Conservation (phyloP, 139 green algal genomes). For the Auxenochlorella protothecoides region DNA sequence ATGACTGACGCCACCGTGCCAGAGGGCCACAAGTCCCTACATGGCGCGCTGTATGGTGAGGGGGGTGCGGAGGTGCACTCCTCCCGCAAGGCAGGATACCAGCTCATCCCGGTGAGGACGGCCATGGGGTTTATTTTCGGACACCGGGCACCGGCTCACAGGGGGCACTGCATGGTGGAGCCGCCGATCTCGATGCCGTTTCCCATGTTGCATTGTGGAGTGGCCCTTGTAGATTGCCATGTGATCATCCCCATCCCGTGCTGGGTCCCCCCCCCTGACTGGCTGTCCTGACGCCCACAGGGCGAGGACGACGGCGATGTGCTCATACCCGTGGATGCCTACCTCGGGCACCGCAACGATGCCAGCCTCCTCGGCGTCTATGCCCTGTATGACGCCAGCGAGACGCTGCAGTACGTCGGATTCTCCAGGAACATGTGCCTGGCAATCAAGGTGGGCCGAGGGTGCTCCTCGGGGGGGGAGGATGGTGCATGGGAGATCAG, state of each 20-base stretch:
- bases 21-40: conserved; percentile 69
- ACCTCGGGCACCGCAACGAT: conserved; percentile 42
- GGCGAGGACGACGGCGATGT: conserved; percentile 68
- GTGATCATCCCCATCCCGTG: neutral
- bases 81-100: conserved; percentile 16
- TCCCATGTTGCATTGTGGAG: no score
- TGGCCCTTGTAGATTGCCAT: neutral
- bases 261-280: neutral
- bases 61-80: conserved; percentile 47
- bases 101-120: conserved; percentile 25
- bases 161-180: neutral
- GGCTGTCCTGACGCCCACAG: conserved; percentile 10
- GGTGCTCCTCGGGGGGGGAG: neutral
- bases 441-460: conserved; percentile 45
- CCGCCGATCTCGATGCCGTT: no score
- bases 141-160: neutral
- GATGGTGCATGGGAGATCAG: neutral
- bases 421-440: conserved; percentile 74
- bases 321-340: conserved; percentile 48
- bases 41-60: conserved; percentile 70
- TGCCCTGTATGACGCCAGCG: conserved; percentile 55
- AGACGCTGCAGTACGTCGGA: conserved; percentile 70
- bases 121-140: neutral
- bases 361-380: conserved; percentile 66
- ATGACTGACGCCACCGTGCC: conserved; percentile 64